Conservation (phyloP, 1,284 basidiomycete genomes). For the Rhodotorula sp. region DNA sequence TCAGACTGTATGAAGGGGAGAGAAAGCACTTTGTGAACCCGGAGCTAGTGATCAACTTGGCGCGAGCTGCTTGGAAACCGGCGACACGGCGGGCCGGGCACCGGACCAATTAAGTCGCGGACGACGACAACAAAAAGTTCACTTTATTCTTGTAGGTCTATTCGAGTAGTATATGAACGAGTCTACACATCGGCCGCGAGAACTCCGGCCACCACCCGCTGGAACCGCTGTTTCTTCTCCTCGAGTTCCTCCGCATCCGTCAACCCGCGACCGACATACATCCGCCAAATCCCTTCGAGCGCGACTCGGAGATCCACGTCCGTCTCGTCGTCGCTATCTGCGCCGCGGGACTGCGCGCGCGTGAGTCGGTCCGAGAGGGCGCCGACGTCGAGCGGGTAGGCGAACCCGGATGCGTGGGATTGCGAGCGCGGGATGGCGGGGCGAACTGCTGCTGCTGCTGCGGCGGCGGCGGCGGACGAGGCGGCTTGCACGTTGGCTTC, state of each 20-base stretch:
- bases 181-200: neutral
- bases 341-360: neutral
- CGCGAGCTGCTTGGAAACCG: neutral
- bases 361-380: neutral
- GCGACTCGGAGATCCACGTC: neutral
- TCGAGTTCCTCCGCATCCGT: neutral
- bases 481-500: neutral
- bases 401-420: no score
- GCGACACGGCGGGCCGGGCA: no score
- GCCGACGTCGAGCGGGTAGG: conserved; percentile 1
- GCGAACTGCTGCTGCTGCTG: neutral
- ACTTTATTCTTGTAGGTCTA: no score
- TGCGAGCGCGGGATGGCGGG: no score
- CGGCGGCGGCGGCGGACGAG: neutral
- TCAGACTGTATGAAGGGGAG: neutral
- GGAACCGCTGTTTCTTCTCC: neutral
- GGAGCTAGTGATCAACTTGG: no score
- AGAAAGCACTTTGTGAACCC: neutral
- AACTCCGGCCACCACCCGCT: neutral
- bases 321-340: conserved; percentile 2
- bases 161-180: neutral
- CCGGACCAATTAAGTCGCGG: neutral
- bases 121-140: no score
- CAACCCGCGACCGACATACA: neutral
- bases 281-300: conserved; percentile 1